These are phyloP conservation scores for Trypanosoma conorhini DNA, from an alignment of 208 protist genomes.

Conservation along the genomic window DNA sequence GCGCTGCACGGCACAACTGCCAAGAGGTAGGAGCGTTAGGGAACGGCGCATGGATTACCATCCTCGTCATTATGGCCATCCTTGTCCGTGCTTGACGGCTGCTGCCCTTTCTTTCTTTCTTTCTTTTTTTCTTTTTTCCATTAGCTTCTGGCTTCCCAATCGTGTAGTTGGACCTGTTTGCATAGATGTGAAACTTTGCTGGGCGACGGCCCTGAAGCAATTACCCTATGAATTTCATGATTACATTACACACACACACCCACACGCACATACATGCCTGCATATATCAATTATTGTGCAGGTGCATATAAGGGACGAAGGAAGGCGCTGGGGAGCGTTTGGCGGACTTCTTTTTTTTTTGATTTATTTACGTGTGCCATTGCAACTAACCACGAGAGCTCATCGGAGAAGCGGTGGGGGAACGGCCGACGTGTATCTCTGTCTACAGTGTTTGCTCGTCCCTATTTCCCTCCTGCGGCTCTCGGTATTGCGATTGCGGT, in stretches of 20 bases:
- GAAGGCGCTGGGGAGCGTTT: no score
- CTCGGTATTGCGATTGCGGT: no score
- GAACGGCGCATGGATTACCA: background rate
- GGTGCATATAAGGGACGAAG: background rate
- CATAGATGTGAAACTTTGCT: background rate
- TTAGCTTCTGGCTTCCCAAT: background rate
- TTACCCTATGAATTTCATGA: background rate
- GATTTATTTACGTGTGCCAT: no score
- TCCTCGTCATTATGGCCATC: background rate
- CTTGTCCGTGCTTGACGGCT: background rate
- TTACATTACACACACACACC: background rate
- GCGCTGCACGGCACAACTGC: background rate
- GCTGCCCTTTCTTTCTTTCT: background rate
- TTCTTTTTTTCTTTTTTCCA: background rate
- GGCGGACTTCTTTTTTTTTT: no score
- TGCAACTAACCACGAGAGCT: no score
- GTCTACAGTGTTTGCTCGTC: background rate
- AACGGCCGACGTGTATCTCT: background rate
- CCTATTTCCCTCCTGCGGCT: no score
- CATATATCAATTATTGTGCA: slow-evolving; percentile 4
- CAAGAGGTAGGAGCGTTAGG: background rate
- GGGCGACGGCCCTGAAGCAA: background rate
- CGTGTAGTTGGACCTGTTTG: background rate
- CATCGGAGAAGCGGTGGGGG: no score
- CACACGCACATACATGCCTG: background rate